phyloP scores from a whole-genome alignment of 2,329 filamentous ascomycete species.

The Hypoxylon sp. region DNA sequence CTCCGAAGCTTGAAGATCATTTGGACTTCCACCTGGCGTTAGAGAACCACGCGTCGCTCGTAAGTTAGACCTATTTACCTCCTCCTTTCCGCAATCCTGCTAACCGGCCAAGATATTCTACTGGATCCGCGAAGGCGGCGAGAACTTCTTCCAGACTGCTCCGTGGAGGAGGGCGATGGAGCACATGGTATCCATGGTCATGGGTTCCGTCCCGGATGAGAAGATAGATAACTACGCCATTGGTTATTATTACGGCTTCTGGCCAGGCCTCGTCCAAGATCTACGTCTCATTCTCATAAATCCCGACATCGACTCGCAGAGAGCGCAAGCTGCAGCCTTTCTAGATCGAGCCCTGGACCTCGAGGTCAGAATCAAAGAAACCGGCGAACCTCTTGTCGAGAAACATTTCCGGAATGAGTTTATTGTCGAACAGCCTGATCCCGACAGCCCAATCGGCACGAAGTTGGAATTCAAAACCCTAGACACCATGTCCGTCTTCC shows the following conservation, averaged over 20 bases:
- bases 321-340: slow-evolving; percentile 7
- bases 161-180: slow-evolving; percentile 19
- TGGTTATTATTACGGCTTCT: slow-evolving; percentile 21
- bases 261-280: slow-evolving; percentile 14
- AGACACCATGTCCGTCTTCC: slow-evolving; percentile 10
- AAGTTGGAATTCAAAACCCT: slow-evolving; percentile 20
- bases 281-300: slow-evolving; percentile 7
- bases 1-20: slow-evolving; percentile 14
- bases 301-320: neutral
- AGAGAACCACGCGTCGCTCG: slow-evolving; percentile 25
- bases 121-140: slow-evolving; percentile 19
- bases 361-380: neutral
- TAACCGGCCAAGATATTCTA: slow-evolving; percentile 19
- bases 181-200: neutral
- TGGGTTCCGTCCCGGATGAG: slow-evolving; percentile 4
- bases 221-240: slow-evolving; percentile 12
- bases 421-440: slow-evolving; percentile 6
- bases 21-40: slow-evolving; percentile 20
- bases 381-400: slow-evolving; percentile 10
- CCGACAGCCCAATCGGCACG: slow-evolving; percentile 3
- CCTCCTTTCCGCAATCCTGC: neutral
- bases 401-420: neutral
- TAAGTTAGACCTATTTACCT: neutral
- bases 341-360: slow-evolving; percentile 4
- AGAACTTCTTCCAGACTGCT: slow-evolving; percentile 23